Evolutionary conservation across 164 flowering plant species (phyloP), one percentile per base, ranked within the genome.

Genomic region (Protea cynaroides): DNA sequence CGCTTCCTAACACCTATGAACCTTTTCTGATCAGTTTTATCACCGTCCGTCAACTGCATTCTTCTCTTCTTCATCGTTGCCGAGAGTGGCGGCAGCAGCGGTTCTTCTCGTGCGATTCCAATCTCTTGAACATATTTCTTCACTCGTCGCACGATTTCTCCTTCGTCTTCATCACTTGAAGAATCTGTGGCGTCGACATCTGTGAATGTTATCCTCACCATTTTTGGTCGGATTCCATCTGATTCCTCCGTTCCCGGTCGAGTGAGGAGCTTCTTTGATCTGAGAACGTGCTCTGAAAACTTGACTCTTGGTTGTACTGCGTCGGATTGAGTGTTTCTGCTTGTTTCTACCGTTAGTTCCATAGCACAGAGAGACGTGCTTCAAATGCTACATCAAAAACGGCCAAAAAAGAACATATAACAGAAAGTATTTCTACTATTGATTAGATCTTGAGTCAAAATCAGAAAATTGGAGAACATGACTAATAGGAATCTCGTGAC

Each of bases 101-200:
- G 46, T 24, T 18, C 51, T 21, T 49, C 44, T 43, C 25, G 24
- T 19, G 67, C 55, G 23, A 85, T 54, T 56, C 68, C 70, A 69
- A 85, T 83, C 66, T 81, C 69, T 21, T 23, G 38, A 7, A 83
- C 74, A 47, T 80, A 83, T 43, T 76, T 67, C 66, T 83, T 85
- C 50, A 85, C 84, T 72, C 83, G 73, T 19, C 74, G 65, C 0
- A 62, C 66, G 15, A 52, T 22, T 24, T 18, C 36, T 18, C 62
- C 73, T 11, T 22, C 69, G n/a, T 81, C 85, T 0, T 84, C 88
- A 60, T 80, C 85, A 62, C 82, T 70, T 17, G 86, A 82, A 24
- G 86, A 83, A 47, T 85, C 89, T 0, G 89, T 85, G 43, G 84
- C 89, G 53, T 82, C 85, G 15, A 53, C 71, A 58, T 84, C 89